These are phyloP conservation scores for Lentinula edodes DNA, from an alignment of 768 basidiomycete genomes.

Conservation along the genomic window DNA sequence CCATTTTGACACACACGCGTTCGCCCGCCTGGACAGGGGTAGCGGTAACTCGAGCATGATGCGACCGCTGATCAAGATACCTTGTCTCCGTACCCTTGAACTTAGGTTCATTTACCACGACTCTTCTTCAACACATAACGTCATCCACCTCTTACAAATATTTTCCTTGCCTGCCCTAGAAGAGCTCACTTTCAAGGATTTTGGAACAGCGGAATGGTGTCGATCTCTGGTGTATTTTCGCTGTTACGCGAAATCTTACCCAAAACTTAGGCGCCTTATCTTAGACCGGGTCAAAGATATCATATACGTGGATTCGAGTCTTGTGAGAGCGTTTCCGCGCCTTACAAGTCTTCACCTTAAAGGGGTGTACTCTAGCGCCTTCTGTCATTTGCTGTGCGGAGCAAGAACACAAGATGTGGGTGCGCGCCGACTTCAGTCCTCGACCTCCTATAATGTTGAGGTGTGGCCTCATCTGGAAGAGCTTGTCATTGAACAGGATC, in stretches of 20 bases:
- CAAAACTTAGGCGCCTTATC: conserved; percentile 5
- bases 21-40: conserved; percentile 7
- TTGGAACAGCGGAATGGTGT: conserved; percentile 10
- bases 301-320: conserved; percentile 9
- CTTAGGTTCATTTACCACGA: conserved; percentile 9
- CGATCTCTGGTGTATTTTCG: conserved; percentile 11
- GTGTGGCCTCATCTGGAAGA: conserved; percentile 1
- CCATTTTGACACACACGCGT: conserved; percentile 9
- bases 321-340: conserved; percentile 10
- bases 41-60: not conserved
- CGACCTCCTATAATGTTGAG: not conserved
- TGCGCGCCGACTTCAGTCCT: not conserved
- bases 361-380: conserved; percentile 10
- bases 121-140: conserved; percentile 4
- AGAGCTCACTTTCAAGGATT: conserved; percentile 7
- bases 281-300: conserved; percentile 6
- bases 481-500: conserved; percentile 1
- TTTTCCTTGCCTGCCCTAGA: conserved; percentile 7
- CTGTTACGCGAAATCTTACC: conserved; percentile 6
- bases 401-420: conserved; percentile 8
- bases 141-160: conserved; percentile 6
- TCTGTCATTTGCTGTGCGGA: conserved; percentile 6
- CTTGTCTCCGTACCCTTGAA: conserved; percentile 8
- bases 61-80: conserved; percentile 8
- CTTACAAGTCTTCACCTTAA: conserved; percentile 3